Percentiles rank a stretch among this genome's conserved stretches.
These are phyloP conservation scores for Citrus sp. DNA, from an alignment of 345 rosid species.

Conservation along the genomic window DNA sequence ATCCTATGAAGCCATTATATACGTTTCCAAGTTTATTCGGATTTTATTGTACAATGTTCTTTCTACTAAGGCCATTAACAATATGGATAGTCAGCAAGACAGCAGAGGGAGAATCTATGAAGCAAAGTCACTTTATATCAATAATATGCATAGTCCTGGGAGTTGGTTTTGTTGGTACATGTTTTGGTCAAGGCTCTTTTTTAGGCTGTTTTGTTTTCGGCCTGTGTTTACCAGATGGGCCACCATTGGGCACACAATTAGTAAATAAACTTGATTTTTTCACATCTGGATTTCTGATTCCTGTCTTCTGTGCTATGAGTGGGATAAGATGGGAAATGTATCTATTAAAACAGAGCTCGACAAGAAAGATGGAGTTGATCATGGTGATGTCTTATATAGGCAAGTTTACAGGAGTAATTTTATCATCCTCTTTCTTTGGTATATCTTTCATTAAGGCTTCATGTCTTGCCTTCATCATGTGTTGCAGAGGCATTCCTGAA, in stretches of 20 bases:
- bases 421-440: constrained; percentile 16
- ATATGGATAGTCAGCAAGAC: constrained; percentile 17
- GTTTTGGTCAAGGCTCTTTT: constrained; percentile 10
- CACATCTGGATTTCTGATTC: constrained; percentile 11
- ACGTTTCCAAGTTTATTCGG: background rate
- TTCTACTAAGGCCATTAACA: constrained; percentile 18
- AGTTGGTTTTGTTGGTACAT: constrained; percentile 11
- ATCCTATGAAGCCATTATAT: background rate
- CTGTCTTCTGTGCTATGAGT: constrained; percentile 18
- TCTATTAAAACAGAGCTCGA: background rate
- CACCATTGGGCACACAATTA: constrained; percentile 27
- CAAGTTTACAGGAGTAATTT: constrained; percentile 16
- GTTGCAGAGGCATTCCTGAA: constrained; percentile 21
- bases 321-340: constrained; percentile 16
- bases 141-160: constrained; percentile 11
- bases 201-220: constrained; percentile 18
- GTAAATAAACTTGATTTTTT: constrained; percentile 19
- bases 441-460: constrained; percentile 19
- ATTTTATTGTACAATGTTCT: background rate
- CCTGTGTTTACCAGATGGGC: constrained; percentile 29
- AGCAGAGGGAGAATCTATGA: constrained; percentile 19
- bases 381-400: constrained; percentile 2
- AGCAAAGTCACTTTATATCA: constrained; percentile 14
- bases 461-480: constrained; percentile 23
- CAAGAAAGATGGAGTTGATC: background rate